Base-by-base conservation (phyloP, 2,329 filamentous ascomycete species). In the Gremmenia infestans region DNA sequence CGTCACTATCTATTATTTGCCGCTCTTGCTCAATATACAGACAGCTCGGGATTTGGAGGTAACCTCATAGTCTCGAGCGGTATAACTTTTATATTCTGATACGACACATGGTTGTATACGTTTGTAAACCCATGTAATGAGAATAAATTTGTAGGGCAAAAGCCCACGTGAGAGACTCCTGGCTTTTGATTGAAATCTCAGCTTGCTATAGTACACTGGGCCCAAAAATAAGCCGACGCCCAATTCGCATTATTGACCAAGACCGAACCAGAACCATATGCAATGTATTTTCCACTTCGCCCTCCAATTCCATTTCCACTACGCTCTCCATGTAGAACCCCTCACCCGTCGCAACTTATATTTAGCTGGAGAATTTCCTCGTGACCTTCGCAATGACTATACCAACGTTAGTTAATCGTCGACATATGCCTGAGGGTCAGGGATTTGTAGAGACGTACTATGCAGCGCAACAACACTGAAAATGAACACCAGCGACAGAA, bases 391-490 rank as follows among this genome's bases (percentile, higher is more conserved):
- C 92, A 73, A 97, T 94, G 73, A 97, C 92, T 97, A 63, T 8
- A 52, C 15, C 17, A 17, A 14, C 22, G 43, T 58, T 56, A 54
- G 57, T 32, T 32, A 39, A 19, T 14, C 39, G 19, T 19, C 14
- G 25, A 35, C 17, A 25, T 19, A 37, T n/a, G 3, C 37, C 7
- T 5, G 4, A 22, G 39, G 23, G 23, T n/a, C 2, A 22, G n/a
- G n/a, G 14, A 45, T 51, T 23, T 37, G 12, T 22, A 28, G 48
- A 17, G 15, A 80, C 90, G 67, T 85, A 97, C 94, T 91, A 78
- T 99, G 94, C 71, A 99, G 81, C 66, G 91, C 92, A 70, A 99
- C 94, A 71, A 99, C 94, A 71, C 89, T 94, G 79, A 99, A 97
- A 76, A 99, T 99, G 76, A 99, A 99, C 61, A 96, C 94, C 68